These are phyloP conservation scores for Suillus plorans DNA, from an alignment of 768 basidiomycete genomes.

Conservation along the genomic window DNA sequence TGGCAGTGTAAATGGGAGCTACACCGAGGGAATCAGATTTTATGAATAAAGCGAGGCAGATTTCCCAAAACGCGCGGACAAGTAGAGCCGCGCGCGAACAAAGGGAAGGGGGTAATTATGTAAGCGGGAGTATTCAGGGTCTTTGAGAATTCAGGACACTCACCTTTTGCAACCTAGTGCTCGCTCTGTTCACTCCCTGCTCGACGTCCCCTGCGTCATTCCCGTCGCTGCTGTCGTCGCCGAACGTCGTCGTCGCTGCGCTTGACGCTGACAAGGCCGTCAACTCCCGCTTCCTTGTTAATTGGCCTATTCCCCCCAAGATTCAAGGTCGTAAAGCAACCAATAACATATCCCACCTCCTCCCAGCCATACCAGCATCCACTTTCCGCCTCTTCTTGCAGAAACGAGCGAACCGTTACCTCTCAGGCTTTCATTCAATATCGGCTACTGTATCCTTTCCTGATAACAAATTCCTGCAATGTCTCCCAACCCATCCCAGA, in stretches of 20 bases:
- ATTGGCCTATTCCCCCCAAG: conserved; percentile 12
- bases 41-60: conserved; percentile 4
- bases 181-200: conserved; percentile 29
- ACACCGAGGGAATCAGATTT: conserved; percentile 2
- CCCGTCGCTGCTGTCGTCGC: conserved; percentile 22
- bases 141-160: conserved; percentile 36
- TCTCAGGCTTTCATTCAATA: conserved; percentile 18
- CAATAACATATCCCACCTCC: conserved; percentile 27
- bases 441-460: conserved; percentile 21
- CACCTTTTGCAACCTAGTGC: conserved; percentile 33
- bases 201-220: conserved; percentile 26
- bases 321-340: conserved; percentile 14
- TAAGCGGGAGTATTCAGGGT: conserved; percentile 24
- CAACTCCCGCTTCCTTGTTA: conserved; percentile 29
- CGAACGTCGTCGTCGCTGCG: conserved; percentile 25
- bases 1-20: neutral
- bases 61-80: conserved; percentile 5
- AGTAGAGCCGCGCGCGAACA: conserved; percentile 4
- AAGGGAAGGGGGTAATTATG: conserved; percentile 16
- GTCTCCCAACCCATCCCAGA: conserved; percentile 32
- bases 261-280: conserved; percentile 18
- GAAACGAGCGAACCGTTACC: conserved; percentile 15
- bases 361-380: conserved; percentile 14
- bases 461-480: conserved; percentile 30
- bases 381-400: conserved; percentile 14